phyloP scores from a whole-genome alignment of 108 stramenopile species.

The Discostella stelligeroides region DNA sequence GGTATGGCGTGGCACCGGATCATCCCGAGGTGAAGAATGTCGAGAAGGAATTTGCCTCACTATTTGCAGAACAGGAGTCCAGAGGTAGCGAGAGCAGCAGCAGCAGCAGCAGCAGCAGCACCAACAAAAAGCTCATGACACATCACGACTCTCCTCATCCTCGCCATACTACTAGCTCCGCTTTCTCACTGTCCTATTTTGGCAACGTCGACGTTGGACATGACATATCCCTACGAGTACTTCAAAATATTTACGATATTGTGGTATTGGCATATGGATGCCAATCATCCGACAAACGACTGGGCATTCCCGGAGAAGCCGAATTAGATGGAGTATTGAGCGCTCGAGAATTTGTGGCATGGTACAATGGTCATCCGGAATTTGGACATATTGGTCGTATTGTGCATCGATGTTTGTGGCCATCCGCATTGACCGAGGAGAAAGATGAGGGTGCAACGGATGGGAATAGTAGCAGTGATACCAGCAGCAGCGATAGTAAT shows the following conservation, averaged over 20 bases:
- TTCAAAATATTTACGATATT: constrained; percentile 73
- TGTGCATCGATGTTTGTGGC: constrained; percentile 43
- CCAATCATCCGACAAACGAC: constrained; percentile 60
- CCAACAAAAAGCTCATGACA: too few relatives aligned
- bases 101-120: too few relatives aligned
- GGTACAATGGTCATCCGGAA: constrained; percentile 93
- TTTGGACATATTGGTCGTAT: constrained; percentile 56
- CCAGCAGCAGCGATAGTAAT: too few relatives aligned
- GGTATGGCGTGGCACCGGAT: constrained; percentile 97
- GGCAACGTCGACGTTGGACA: constrained; percentile 89
- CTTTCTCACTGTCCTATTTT: constrained; percentile 45
- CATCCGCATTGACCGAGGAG: too few relatives aligned
- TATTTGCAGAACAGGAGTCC: constrained; percentile 39
- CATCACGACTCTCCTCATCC: too few relatives aligned
- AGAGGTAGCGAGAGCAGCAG: background rate
- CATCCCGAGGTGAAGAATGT: constrained; percentile 99
- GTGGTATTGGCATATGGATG: constrained; percentile 96
- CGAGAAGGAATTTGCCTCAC: constrained; percentile 85
- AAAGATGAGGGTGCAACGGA: too few relatives aligned
- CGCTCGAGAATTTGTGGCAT: constrained; percentile 94
- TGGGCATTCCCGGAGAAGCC: constrained; percentile 62
- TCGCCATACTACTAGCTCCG: too few relatives aligned
- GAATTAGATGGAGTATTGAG: constrained; percentile 73
- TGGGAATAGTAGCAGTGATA: too few relatives aligned
- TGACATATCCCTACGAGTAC: constrained; percentile 65